Conservation (phyloP, 2,329 filamentous ascomycete species). For the Mycocentrospora acerina region DNA sequence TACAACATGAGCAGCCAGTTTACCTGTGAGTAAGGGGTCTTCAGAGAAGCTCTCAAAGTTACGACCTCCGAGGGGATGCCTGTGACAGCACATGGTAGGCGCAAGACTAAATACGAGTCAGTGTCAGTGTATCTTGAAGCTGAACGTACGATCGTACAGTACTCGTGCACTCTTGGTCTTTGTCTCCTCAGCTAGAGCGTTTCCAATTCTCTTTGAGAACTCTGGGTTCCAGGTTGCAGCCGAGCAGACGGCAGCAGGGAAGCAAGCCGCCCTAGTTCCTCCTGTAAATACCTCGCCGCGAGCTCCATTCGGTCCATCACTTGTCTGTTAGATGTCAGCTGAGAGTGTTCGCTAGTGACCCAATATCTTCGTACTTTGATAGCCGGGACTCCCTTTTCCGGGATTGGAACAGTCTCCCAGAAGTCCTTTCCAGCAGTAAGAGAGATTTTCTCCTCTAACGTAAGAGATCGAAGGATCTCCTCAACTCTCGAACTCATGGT, state of each 20-base stretch:
- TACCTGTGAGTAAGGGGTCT: constrained; percentile 67
- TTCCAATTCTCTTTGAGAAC: constrained; percentile 55
- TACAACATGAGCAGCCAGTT: constrained; percentile 63
- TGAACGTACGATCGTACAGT: constrained; percentile 43
- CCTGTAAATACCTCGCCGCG: constrained; percentile 65
- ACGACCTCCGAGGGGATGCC: constrained; percentile 75
- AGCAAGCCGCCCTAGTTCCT: constrained; percentile 66
- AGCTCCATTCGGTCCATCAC: constrained; percentile 69
- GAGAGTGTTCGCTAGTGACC: neutral
- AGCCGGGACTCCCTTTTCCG: constrained; percentile 61
- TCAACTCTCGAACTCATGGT: constrained; percentile 30
- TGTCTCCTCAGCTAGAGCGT: constrained; percentile 69
- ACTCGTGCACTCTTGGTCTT: constrained; percentile 73
- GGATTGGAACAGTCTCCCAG: constrained; percentile 66
- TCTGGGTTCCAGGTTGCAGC: constrained; percentile 72
- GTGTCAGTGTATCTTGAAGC: neutral
- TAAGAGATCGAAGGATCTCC: constrained; percentile 32
- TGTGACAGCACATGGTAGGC: constrained; percentile 77
- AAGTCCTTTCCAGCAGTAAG: constrained; percentile 55
- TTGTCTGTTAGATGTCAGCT: constrained; percentile 47
- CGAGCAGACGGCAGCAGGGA: constrained; percentile 71
- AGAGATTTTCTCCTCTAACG: constrained; percentile 39
- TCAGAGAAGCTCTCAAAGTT: constrained; percentile 78
- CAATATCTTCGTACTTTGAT: constrained; percentile 41
- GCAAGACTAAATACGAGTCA: constrained; percentile 53